Evolutionary conservation across 257 asterid genomes (phyloP).

Genomic region (Agastache rugosa): DNA sequence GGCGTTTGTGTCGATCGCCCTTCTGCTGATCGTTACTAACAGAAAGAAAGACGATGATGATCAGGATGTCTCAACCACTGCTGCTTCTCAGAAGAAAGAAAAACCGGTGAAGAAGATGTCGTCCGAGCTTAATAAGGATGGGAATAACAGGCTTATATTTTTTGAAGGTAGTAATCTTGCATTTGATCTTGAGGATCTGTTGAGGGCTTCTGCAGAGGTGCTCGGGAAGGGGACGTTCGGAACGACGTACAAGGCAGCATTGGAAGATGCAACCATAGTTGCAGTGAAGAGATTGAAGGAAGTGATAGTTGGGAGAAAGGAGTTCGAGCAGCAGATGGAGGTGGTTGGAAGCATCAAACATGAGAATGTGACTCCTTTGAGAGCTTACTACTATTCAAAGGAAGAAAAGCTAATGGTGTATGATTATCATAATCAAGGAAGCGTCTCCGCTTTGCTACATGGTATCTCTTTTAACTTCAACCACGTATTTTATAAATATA

Average conservation of each 20-base stretch:
- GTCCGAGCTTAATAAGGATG: constrained; percentile 44
- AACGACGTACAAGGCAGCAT: constrained; percentile 69
- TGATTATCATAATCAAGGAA: constrained; percentile 60
- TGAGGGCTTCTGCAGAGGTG: constrained; percentile 88
- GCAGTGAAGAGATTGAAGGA: constrained; percentile 79
- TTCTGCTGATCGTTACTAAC: constrained; percentile 42
- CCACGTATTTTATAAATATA: background rate
- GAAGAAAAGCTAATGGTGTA: constrained; percentile 84
- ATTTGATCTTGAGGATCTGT: constrained; percentile 77
- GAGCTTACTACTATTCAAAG: constrained; percentile 80
- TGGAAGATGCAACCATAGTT: constrained; percentile 70
- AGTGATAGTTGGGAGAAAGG: constrained; percentile 58
- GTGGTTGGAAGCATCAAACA: constrained; percentile 61
- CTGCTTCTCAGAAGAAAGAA: constrained; percentile 39
- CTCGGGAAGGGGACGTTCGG: constrained; percentile 84
- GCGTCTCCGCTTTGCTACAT: constrained; percentile 45
- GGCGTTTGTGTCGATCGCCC: constrained; percentile 45
- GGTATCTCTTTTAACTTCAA: constrained; percentile 40
- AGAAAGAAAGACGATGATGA: constrained; percentile 29
- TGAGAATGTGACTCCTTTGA: constrained; percentile 63
- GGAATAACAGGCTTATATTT: constrained; percentile 53
- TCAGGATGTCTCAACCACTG: background rate
- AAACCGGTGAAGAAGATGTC: constrained; percentile 38
- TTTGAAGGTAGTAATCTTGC: constrained; percentile 68
- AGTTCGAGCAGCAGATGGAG: constrained; percentile 80